Conservation (phyloP, 2,329 filamentous ascomycete species). For the Fusarium begoniae region DNA sequence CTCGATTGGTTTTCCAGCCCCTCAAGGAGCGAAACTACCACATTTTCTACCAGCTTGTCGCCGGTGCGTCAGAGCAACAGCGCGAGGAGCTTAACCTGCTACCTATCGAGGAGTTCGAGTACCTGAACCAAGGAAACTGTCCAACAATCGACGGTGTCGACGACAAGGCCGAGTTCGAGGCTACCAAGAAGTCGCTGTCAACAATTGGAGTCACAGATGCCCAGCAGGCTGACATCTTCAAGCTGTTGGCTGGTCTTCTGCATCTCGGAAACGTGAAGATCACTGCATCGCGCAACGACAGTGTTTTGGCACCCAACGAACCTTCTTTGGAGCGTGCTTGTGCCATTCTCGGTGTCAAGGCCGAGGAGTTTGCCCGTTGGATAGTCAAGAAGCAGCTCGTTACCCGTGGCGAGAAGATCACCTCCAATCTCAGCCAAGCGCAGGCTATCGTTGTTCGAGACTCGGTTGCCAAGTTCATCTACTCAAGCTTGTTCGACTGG, state of each 20-base stretch:
- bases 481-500: constrained; percentile 98
- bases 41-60: constrained; percentile 97
- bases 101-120: constrained; percentile 90
- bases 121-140: constrained; percentile 93
- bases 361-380: constrained; percentile 91
- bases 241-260: constrained; percentile 85
- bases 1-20: constrained; percentile 95
- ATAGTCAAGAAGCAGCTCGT: constrained; percentile 98
- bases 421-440: constrained; percentile 91
- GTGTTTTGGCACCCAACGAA: constrained; percentile 81
- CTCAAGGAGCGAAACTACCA: constrained; percentile 99
- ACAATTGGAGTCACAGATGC: constrained; percentile 83
- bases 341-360: constrained; percentile 86
- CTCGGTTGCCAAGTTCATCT: constrained; percentile 98
- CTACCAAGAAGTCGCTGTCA: constrained; percentile 84
- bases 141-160: constrained; percentile 94
- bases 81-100: constrained; percentile 81
- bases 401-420: constrained; percentile 96
- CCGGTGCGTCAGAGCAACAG: constrained; percentile 87
- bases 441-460: constrained; percentile 95
- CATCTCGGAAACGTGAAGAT: constrained; percentile 98
- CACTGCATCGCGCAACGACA: constrained; percentile 87
- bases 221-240: constrained; percentile 88
- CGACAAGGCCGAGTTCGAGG: constrained; percentile 92
- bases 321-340: constrained; percentile 85